A percentile compares a stretch with the other conserved stretches of the same genome.
Conservation (phyloP, 75 land plant species). For the Cupressus sempervirens region DNA sequence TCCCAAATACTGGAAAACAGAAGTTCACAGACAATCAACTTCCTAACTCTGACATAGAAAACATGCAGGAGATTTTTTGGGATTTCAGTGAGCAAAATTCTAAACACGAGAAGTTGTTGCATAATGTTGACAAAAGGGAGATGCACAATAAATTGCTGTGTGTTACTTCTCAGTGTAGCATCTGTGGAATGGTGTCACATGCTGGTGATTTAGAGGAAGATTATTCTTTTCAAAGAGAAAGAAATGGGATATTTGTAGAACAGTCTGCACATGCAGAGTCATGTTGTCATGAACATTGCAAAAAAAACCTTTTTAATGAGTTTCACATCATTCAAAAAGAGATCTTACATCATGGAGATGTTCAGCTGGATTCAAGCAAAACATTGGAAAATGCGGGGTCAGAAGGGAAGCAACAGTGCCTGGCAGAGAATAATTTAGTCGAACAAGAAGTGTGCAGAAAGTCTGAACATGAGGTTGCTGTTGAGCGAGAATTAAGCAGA, state of each 20-base stretch:
- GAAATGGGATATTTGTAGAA: not conserved
- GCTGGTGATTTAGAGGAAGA: not conserved
- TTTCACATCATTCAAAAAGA: not conserved
- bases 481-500: constrained; percentile 7
- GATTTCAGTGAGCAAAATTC: not conserved
- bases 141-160: not conserved
- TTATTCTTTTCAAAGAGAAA: not conserved
- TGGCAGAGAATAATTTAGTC: not conserved
- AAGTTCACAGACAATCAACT: not conserved
- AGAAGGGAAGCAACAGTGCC: not conserved
- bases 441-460: not conserved
- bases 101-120: not conserved
- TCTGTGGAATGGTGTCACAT: not conserved
- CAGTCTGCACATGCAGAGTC: not conserved
- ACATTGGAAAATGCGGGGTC: not conserved
- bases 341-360: not conserved
- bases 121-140: not conserved
- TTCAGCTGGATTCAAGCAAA: not conserved
- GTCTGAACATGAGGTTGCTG: not conserved
- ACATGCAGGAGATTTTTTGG: not conserved
- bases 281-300: not conserved
- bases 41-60: not conserved
- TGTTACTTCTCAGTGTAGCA: not conserved
- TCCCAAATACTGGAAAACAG: not conserved
- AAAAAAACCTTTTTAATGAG: not conserved